Percentiles rank a stretch among this genome's conserved stretches.
phyloP scores from a whole-genome alignment of 768 basidiomycete species.

The Mycena olivaceomarginata region DNA sequence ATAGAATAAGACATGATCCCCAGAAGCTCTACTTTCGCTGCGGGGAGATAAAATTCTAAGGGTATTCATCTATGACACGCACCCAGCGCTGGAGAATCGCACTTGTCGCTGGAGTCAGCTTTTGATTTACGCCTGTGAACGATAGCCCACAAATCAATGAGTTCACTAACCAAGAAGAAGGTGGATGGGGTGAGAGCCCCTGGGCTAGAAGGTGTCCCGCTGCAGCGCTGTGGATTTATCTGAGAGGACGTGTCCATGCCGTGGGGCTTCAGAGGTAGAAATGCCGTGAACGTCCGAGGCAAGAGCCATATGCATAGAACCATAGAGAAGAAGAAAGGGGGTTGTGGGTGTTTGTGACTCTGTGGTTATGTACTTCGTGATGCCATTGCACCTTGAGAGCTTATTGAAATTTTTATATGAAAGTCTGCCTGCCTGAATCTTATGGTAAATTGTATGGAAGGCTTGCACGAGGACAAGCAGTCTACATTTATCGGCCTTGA shows the following conservation, averaged over 20 bases:
- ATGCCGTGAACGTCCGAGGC: too few species aligned
- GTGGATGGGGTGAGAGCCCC: neutral
- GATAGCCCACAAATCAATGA: neutral
- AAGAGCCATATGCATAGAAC: too few species aligned
- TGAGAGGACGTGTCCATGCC: constrained; percentile 5
- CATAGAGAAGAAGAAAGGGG: too few species aligned
- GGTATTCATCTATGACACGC: neutral
- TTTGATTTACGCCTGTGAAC: constrained; percentile 20
- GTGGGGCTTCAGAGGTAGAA: too few species aligned
- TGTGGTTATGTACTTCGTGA: too few species aligned
- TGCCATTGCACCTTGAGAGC: too few species aligned
- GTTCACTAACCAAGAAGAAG: constrained; percentile 11
- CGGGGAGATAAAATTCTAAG: constrained; percentile 5
- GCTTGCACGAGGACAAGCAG: too few species aligned
- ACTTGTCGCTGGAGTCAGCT: constrained; percentile 2
- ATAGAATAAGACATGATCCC: constrained; percentile 19
- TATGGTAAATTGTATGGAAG: too few species aligned
- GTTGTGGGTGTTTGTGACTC: too few species aligned
- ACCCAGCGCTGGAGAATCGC: constrained; percentile 21
- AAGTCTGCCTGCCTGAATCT: too few species aligned
- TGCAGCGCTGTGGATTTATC: constrained; percentile 18
- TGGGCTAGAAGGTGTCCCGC: constrained; percentile 17
- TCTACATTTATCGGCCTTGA: too few species aligned
- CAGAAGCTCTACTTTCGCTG: neutral
- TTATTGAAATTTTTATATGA: too few species aligned